Evolutionary conservation across 1,284 basidiomycete species (phyloP), one percentile per base, ranked within the genome.

Genomic region (Fistulinella cinereoalba): DNA sequence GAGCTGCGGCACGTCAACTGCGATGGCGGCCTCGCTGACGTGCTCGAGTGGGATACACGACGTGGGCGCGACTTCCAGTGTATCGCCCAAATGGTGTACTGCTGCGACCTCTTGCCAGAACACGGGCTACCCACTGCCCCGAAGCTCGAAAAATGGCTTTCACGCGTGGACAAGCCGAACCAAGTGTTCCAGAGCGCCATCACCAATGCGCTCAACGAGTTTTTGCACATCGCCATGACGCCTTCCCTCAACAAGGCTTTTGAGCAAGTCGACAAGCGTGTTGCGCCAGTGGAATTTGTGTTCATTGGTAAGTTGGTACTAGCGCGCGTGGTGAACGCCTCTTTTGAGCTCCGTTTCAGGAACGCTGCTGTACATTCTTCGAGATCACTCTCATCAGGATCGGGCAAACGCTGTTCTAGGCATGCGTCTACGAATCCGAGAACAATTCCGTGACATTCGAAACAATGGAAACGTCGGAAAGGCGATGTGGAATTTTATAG

Each of bases 221-320:
- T 86, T 43, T 74, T 73, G 66, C 65, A 72, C 22, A 72, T 88
- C 40, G 81, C 81, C 1, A 55, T 55, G 18, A 59, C 71, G 13
- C 29, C 55, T 0, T 46, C 51, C 6, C 62, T 75, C 23, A 74
- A 73, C 32, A 44, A 55, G 18, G 75, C 66, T 1, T 83, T 87
- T 55, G 68, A 55, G 21, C 67, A 71, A 19, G 74, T 85, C 18
- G 64, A 69, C 42, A 72, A 75, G 46, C 74, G 80, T n/a, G 71
- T 88, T 24, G 80, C 86, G 0, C 86, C 86, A 2, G 77, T 81
- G 10, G 85, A 88, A 61, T 88, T 88, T 59, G 76, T 85, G 22
- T 88, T 84, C 65, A 79, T 85, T 29, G 85, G 85, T 83, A 54
- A 39, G 47, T 27, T 27, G 25, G 12, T 27, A 27, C 25, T 27